phyloP scores from a whole-genome alignment of 805 yeast genomes.

The Pichia sporocuriosa region DNA sequence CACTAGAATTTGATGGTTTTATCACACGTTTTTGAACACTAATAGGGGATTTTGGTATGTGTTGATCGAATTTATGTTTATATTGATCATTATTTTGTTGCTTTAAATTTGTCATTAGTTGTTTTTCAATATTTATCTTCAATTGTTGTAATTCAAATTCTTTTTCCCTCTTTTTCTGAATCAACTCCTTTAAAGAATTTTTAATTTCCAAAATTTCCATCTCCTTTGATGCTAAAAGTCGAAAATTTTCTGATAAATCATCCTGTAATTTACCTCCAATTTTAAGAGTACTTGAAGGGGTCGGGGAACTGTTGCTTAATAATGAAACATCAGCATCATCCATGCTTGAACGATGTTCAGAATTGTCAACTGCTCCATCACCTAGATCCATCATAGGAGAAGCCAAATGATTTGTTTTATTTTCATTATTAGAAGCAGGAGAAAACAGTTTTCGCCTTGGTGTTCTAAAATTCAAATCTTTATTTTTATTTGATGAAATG shows the following conservation, averaged over 20 bases:
- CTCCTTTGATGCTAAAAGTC: slow-evolving; percentile 62
- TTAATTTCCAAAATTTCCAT: slow-evolving; percentile 60
- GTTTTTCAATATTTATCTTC: slow-evolving; percentile 40
- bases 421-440: background rate
- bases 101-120: slow-evolving; percentile 37
- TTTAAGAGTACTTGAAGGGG: slow-evolving; percentile 4
- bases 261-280: slow-evolving; percentile 19
- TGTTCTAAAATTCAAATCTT: slow-evolving; percentile 1
- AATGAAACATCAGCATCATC: slow-evolving; percentile 4
- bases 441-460: slow-evolving; percentile 8
- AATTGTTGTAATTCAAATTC: slow-evolving; percentile 46
- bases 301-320: background rate
- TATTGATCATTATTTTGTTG: slow-evolving; percentile 7
- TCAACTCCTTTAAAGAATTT: slow-evolving; percentile 43
- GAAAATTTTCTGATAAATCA: slow-evolving; percentile 44
- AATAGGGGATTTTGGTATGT: slow-evolving; percentile 19
- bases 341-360: slow-evolving; percentile 4
- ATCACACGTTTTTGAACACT: slow-evolving; percentile 13
- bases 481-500: background rate
- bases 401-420: background rate
- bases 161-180: slow-evolving; percentile 33
- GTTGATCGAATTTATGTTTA: slow-evolving; percentile 4
- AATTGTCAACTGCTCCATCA: background rate
- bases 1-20: slow-evolving; percentile 12
- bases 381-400: slow-evolving; percentile 4